These are phyloP conservation scores for Pestalotiopsis sp. DNA, from an alignment of 2,329 filamentous ascomycete species.

Conservation along the genomic window DNA sequence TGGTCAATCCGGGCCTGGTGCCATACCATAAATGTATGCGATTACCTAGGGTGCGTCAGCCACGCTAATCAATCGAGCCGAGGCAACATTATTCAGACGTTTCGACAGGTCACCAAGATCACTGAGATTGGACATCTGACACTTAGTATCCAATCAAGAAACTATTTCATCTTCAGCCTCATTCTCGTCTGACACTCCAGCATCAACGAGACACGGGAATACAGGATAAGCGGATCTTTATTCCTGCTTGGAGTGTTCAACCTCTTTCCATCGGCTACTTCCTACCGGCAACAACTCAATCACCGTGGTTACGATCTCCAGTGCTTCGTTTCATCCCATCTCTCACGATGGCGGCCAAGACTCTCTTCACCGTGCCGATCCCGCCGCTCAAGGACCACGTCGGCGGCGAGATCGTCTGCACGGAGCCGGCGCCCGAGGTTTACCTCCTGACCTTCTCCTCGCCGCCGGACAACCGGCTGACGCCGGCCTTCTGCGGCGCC, in stretches of 20 bases:
- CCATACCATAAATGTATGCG: neutral
- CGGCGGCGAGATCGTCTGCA: slow-evolving; percentile 64
- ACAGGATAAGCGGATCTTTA: too few species aligned
- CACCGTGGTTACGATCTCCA: neutral
- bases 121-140: neutral
- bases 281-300: neutral
- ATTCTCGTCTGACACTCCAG: neutral
- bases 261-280: neutral
- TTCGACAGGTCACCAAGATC: neutral
- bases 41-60: neutral
- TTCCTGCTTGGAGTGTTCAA: neutral
- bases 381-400: slow-evolving; percentile 43
- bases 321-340: neutral
- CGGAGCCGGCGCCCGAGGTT: slow-evolving; percentile 59
- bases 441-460: slow-evolving; percentile 76
- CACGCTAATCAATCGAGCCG: neutral
- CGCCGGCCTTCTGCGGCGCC: slow-evolving; percentile 67
- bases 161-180: neutral
- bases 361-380: slow-evolving; percentile 65
- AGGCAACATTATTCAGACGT: neutral
- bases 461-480: slow-evolving; percentile 77
- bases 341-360: slow-evolving; percentile 29
- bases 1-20: neutral
- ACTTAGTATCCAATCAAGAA: neutral
- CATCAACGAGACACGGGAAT: too few species aligned